Base-by-base conservation (phyloP, 2,329 filamentous ascomycete species). In the Chaetothyriales sp. region DNA sequence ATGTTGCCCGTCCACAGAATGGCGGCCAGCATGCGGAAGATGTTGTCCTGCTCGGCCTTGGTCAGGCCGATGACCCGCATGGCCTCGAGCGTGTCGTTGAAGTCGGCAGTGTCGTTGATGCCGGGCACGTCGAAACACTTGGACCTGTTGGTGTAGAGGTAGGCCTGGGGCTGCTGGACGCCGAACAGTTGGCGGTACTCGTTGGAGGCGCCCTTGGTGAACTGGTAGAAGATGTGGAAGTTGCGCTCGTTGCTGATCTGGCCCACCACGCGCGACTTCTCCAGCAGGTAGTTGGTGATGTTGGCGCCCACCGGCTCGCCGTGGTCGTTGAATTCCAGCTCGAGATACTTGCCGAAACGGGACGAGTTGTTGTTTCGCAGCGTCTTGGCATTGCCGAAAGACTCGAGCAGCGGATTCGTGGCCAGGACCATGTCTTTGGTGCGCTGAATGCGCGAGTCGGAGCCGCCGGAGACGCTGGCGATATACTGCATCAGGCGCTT, bases 401-500 rank as follows among this genome's bases (percentile, higher is more conserved):
- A 95, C 70, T 98, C 92, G 18, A 98, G 81, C 59, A 98, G 72
- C 47, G 92, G 92, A 69, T 98, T 98, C 54, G 92, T 98, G 65
- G 92, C 92, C 70, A 97, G 78, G 69, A 97, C 90, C 90, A 97
- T 98, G 71, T 98, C 89, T 75, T 97, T 98, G 68, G 92, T 94
- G 69, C 95, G 81, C 70, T 97, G 85, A 66, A 97, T 95, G 49
- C 89, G 88, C 53, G 85, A 85, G 60, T 87, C 83, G 58, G 67
- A 77, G 58, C 89, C 88, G 44, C 89, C 89, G 1, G 92, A 97
- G 7, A 97, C 90, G 67, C 84, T 97, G 60, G 92, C 92, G 68
- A 98, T 97, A 71, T 98, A 98, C 72, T 98, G 92, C 90, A 98
- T 98, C 64, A 98, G 86, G 63, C 90, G 85, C 77, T 98, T 97